Conservation (phyloP, 805 yeast species). For the Metschnikowia vanudenii region DNA sequence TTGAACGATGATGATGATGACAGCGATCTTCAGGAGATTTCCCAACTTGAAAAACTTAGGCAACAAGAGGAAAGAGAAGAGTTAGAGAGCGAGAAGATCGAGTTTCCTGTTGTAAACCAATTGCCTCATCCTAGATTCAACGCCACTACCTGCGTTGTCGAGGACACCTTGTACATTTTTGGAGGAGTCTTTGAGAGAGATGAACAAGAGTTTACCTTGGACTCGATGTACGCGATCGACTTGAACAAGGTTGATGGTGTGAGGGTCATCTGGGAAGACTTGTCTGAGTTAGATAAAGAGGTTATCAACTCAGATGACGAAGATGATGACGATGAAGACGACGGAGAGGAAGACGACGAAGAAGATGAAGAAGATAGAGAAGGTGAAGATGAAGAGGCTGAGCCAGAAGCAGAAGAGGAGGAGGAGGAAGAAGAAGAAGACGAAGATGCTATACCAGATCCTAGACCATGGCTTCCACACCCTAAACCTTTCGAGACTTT, state of each 20-base stretch:
- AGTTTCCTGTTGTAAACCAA: constrained; percentile 55
- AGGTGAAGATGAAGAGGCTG: constrained; percentile 39
- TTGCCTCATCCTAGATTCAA: constrained; percentile 90
- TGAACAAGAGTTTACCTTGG: constrained; percentile 80
- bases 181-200: constrained; percentile 92
- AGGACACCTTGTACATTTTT: constrained; percentile 76
- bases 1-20: constrained; percentile 56
- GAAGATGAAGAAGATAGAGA: constrained; percentile 46
- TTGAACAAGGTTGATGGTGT: constrained; percentile 85
- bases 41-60: constrained; percentile 37
- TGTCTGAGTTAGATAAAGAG: constrained; percentile 53
- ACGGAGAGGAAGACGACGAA: constrained; percentile 59
- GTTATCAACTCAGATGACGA: constrained; percentile 64
- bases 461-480: constrained; percentile 95
- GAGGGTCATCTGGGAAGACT: constrained; percentile 86
- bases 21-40: constrained; percentile 35
- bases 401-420: constrained; percentile 56
- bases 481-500: constrained; percentile 90
- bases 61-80: constrained; percentile 40
- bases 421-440: constrained; percentile 61
- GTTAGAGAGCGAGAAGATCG: constrained; percentile 41
- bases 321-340: constrained; percentile 46
- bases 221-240: constrained; percentile 83
- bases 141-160: constrained; percentile 79
- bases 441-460: constrained; percentile 78